A percentile compares a stretch with the other conserved stretches of the same genome.
These are phyloP conservation scores for Penicillium manginii DNA, from an alignment of 495 filamentous ascomycete species.

Conservation along the genomic window DNA sequence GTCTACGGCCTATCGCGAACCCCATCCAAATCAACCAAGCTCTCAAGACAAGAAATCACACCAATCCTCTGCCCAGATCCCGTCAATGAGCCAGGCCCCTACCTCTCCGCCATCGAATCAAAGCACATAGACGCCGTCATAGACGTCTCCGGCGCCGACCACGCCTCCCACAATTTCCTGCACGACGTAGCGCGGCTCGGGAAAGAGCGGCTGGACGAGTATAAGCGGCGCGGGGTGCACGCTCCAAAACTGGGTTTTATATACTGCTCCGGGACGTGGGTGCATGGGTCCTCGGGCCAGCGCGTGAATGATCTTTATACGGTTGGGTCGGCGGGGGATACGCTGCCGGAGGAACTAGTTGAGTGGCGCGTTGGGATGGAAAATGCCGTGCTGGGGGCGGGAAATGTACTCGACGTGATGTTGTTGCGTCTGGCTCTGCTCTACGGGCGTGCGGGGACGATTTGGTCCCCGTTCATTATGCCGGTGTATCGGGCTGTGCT, in stretches of 20 bases:
- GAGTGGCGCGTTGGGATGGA: conserved; percentile 12
- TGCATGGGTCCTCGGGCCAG: conserved; percentile 8
- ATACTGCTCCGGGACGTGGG: conserved; percentile 19
- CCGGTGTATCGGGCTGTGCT: conserved; percentile 8
- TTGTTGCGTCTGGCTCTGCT: conserved; percentile 11
- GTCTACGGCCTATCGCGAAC: conserved; percentile 54
- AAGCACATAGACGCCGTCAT: conserved; percentile 14
- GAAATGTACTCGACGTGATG: conserved; percentile 6
- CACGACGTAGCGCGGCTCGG: neutral
- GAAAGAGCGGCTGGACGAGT: neutral
- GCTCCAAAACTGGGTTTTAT: conserved; percentile 9
- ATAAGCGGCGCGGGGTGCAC: neutral
- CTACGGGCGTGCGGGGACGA: conserved; percentile 10
- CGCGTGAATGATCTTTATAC: conserved; percentile 13
- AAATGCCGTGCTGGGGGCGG: neutral
- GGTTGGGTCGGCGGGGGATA: neutral
- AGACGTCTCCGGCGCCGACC: conserved; percentile 8
- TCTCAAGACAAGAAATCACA: conserved; percentile 11
- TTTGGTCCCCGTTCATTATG: conserved; percentile 9
- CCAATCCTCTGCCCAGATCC: conserved; percentile 8
- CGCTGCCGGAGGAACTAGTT: conserved; percentile 7
- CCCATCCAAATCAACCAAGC: conserved; percentile 5
- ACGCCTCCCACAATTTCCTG: conserved; percentile 7
- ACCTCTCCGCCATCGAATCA: conserved; percentile 2
- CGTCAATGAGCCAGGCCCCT: conserved; percentile 1